Evolutionary conservation across 768 basidiomycete genomes (phyloP), one percentile per base, ranked within the genome.

Genomic region (Infundibulicybe gibba): DNA sequence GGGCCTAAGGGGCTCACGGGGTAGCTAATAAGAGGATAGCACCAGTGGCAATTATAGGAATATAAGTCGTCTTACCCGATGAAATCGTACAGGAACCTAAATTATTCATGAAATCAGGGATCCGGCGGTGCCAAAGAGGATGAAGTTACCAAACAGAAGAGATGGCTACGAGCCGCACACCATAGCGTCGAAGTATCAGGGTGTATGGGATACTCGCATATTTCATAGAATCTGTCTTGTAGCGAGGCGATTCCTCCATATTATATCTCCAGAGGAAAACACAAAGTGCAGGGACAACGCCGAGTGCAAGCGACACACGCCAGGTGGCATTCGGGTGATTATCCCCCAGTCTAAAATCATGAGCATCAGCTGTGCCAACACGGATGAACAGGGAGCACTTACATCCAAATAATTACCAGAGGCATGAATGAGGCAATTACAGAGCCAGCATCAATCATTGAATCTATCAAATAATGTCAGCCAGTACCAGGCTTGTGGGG

Each of bases 381-480:
- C 13, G 17, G 8, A 19, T 2, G 21, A 32, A 15, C 17, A 13
- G 8, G 25, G 2, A 19, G 32, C 5, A 65, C 83, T 35, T 52
- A 88, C 84, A 94, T 94, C 91, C 90, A 92, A 59, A 81, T 88
- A 20, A 93, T 71, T 25, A 94, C 85, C 3, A 94, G 73, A 14
- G 90, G 90, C 2, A 88, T 83, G 48, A 93, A 92, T 3, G 87
- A 72, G 6, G 85, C 68, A 43, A 92, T 60, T 38, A 90, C 87
- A 58, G 90, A 89, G 35, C 87, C 88, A 44, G 81, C 64, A 55
- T 89, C 91, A 53, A 92, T 90, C 90, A 91, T 91, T 3, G 74
- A 61, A 58, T 90, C 88, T 89, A 35, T 13, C 6, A 35, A 31
- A 34, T 43, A 41, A n/a, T 25, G 25, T 25, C 25, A 25, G n/a